Base-by-base conservation (phyloP, 768 basidiomycete genomes). In the Dacryopinax spathularia region DNA sequence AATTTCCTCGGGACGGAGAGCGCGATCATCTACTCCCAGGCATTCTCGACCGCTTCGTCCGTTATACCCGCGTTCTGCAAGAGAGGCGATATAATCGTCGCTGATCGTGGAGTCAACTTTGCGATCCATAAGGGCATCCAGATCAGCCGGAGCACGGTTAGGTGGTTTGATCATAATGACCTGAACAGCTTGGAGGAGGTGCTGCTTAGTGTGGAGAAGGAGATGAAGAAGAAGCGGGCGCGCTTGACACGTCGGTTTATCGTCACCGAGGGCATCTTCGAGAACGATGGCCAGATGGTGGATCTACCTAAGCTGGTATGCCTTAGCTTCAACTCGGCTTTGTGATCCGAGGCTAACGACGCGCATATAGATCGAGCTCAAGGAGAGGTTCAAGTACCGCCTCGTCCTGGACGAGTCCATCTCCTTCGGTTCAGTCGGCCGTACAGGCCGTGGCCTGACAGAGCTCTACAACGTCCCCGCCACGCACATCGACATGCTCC, bases 1-100 rank as follows among this genome's bases (percentile, higher is more conserved):
- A 83, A 87, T 56, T 98, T 97, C 73, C 77, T 99, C 56, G 91
- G 91, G 10, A 85, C 89, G 1, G 92, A 97, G 72, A 79, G 86
- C 2, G 77, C 88, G 18, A 98, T 99, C 72, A 81, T 97, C 65
- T 98, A 97, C 73, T 87, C 93, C 0, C 95, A 98, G 76, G 87
- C 86, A 13, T 97, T 95, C 74, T 84, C 90, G 9, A 91, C 92
- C 63, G 84, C 91, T 67, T 85, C 89, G 2, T 95, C 92, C 16
- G 91, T 94, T 70, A 96, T 98, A 65, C 91, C 96, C 0, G 91
- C 96, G 0, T 99, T 98, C 75, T 91, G 89, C 79, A 98, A 99
- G 73, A 85, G 95, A 66, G 94, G 93, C 1, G 95, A 99, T 70
- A 84, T 99, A 70, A 94, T 99, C 70, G 89, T 99, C n/a, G 93